phyloP scores from a whole-genome alignment of 768 basidiomycete genomes.

The Termitomyces bulborhizus region DNA sequence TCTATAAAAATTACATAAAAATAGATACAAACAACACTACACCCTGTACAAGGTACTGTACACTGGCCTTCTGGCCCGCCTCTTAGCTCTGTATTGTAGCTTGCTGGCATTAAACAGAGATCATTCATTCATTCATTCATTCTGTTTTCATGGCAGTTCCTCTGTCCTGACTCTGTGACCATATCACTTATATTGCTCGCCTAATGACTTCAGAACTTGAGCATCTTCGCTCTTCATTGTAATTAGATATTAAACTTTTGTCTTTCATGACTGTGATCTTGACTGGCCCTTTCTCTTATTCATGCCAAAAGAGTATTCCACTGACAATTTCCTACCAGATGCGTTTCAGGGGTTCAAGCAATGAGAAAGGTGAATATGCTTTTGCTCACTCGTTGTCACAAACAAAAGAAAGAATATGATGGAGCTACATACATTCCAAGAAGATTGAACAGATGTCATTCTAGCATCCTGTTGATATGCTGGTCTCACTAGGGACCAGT shows the following conservation, averaged over 20 bases:
- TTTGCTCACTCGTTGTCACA: conserved; percentile 33
- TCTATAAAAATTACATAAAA: too few relatives aligned
- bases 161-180: too few relatives aligned
- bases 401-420: conserved; percentile 39
- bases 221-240: background rate
- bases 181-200: too few relatives aligned
- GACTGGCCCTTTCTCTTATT: background rate
- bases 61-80: too few relatives aligned
- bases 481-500: too few relatives aligned
- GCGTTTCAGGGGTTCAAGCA: background rate
- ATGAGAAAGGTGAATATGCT: background rate
- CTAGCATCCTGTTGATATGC: too few relatives aligned
- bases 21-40: too few relatives aligned
- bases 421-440: conserved; percentile 25
- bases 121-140: too few relatives aligned
- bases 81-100: too few relatives aligned
- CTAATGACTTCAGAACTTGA: background rate
- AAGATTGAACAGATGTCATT: background rate
- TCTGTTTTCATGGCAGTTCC: too few relatives aligned
- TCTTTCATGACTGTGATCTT: conserved; percentile 1
- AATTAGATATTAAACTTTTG: background rate
- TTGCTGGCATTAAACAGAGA: too few relatives aligned
- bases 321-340: conserved; percentile 29
- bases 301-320: conserved; percentile 30
- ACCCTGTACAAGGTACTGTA: too few relatives aligned